A percentile compares a stretch with the other conserved stretches of the same genome.
phyloP scores from a whole-genome alignment of 148 eudicot genomes.

The Chenopodium quinoa region DNA sequence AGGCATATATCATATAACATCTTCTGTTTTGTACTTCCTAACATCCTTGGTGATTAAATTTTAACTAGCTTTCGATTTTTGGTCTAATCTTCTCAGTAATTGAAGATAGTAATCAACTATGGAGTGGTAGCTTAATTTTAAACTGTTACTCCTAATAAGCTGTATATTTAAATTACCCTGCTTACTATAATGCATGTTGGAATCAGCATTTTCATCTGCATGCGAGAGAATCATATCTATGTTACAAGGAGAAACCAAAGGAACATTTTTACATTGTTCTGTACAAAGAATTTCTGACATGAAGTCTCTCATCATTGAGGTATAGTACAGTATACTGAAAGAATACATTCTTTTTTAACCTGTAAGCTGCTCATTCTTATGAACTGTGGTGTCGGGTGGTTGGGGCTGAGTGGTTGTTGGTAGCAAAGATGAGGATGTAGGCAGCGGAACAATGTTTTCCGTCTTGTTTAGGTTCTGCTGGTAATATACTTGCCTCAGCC shows the following conservation, averaged over 20 bases:
- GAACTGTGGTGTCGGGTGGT: slow-evolving; percentile 21
- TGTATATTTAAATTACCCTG: too few species aligned
- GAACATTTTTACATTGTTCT: neutral
- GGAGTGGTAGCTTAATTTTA: too few species aligned
- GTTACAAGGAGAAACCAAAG: slow-evolving; percentile 4
- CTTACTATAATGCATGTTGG: neutral
- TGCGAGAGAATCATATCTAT: slow-evolving; percentile 6
- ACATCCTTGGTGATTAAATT: too few species aligned
- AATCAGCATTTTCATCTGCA: neutral
- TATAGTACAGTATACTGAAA: slow-evolving; percentile 10
- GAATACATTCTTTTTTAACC: neutral
- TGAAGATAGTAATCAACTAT: neutral
- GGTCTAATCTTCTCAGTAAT: neutral
- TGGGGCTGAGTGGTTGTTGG: slow-evolving; percentile 27
- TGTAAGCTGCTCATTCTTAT: slow-evolving; percentile 22
- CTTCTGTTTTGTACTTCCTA: too few species aligned
- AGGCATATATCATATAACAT: too few species aligned
- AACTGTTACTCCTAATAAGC: too few species aligned
- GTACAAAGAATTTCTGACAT: slow-evolving; percentile 9
- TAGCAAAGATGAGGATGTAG: slow-evolving; percentile 21
- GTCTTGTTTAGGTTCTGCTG: slow-evolving; percentile 40
- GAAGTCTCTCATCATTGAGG: neutral
- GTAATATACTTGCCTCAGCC: slow-evolving; percentile 50
- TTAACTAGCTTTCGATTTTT: too few species aligned
- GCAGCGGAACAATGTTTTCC: slow-evolving; percentile 25